Conservation (phyloP, 768 basidiomycete species). For the Kwoniella sp. region DNA sequence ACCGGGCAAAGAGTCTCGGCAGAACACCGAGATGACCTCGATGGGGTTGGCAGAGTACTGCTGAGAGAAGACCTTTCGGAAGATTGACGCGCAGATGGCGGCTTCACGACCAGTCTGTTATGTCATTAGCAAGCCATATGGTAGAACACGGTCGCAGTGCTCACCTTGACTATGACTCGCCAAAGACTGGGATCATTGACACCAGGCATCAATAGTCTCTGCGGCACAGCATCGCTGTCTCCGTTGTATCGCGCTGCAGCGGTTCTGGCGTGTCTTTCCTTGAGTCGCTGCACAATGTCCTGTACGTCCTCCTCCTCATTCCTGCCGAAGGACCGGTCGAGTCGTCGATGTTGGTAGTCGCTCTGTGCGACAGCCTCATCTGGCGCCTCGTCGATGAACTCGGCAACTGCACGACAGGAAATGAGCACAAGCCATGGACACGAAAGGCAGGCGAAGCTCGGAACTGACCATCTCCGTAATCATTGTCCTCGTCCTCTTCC, state of each 20-base stretch:
- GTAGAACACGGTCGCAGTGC: slow-evolving; percentile 23
- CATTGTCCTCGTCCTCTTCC: slow-evolving; percentile 64
- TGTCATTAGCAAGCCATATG: neutral
- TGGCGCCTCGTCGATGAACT: slow-evolving; percentile 51
- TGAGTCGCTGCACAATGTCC: slow-evolving; percentile 75
- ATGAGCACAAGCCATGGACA: neutral
- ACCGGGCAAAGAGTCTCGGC: slow-evolving; percentile 88
- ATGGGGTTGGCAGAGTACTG: slow-evolving; percentile 74
- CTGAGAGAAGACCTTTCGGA: slow-evolving; percentile 83
- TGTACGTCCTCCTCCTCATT: slow-evolving; percentile 70
- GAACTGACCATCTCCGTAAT: slow-evolving; percentile 49
- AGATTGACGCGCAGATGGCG: slow-evolving; percentile 87
- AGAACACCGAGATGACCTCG: slow-evolving; percentile 87
- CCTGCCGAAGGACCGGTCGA: slow-evolving; percentile 62
- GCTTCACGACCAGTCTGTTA: slow-evolving; percentile 80
- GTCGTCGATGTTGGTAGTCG: slow-evolving; percentile 51
- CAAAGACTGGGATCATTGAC: slow-evolving; percentile 93
- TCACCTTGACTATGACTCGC: slow-evolving; percentile 88
- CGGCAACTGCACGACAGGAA: too few relatives aligned
- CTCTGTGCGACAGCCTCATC: slow-evolving; percentile 33
- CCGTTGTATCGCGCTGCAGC: slow-evolving; percentile 64
- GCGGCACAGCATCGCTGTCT: slow-evolving; percentile 89
- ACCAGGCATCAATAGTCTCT: slow-evolving; percentile 89
- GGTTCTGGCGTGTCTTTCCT: slow-evolving; percentile 66
- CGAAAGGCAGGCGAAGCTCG: neutral